These are phyloP conservation scores for Malbranchea cinnamomea DNA, from an alignment of 2,329 filamentous ascomycete species.

Conservation along the genomic window DNA sequence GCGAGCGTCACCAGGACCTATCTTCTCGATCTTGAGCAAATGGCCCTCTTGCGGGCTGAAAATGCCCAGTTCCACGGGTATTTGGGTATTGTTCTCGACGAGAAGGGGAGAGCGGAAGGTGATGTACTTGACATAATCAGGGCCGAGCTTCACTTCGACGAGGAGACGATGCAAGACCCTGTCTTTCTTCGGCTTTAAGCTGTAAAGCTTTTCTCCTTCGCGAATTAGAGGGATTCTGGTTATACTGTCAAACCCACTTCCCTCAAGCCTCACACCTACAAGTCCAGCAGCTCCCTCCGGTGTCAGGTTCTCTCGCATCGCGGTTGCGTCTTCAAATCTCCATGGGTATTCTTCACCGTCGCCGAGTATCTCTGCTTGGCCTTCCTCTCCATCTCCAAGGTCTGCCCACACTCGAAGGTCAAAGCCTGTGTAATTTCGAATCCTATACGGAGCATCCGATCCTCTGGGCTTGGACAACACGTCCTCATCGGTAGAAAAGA, in stretches of 20 bases:
- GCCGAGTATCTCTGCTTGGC: slow-evolving; percentile 54
- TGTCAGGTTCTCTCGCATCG: slow-evolving; percentile 83
- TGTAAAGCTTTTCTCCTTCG: slow-evolving; percentile 89
- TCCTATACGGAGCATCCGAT: slow-evolving; percentile 79
- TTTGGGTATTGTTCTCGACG: slow-evolving; percentile 92
- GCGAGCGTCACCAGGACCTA: slow-evolving; percentile 75
- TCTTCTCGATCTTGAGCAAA: slow-evolving; percentile 94
- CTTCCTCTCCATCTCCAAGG: slow-evolving; percentile 52
- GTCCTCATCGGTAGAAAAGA: slow-evolving; percentile 76
- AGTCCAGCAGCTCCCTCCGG: slow-evolving; percentile 67
- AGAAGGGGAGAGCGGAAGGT: slow-evolving; percentile 83
- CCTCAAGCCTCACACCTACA: slow-evolving; percentile 73
- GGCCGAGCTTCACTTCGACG: slow-evolving; percentile 79
- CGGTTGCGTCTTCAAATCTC: slow-evolving; percentile 94
- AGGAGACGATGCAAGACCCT: slow-evolving; percentile 75
- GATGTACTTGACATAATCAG: slow-evolving; percentile 95
- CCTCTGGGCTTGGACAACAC: slow-evolving; percentile 86
- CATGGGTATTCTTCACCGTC: slow-evolving; percentile 89
- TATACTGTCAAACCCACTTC: slow-evolving; percentile 83
- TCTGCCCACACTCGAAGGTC: slow-evolving; percentile 73
- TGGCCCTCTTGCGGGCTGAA: slow-evolving; percentile 78
- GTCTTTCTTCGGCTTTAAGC: slow-evolving; percentile 73
- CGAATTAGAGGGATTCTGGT: slow-evolving; percentile 78
- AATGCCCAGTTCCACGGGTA: slow-evolving; percentile 84
- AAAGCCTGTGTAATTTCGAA: slow-evolving; percentile 93